Evolutionary conservation across 1,284 basidiomycete genomes (phyloP).

Genomic region (Sanguinoderma infundibulare): DNA sequence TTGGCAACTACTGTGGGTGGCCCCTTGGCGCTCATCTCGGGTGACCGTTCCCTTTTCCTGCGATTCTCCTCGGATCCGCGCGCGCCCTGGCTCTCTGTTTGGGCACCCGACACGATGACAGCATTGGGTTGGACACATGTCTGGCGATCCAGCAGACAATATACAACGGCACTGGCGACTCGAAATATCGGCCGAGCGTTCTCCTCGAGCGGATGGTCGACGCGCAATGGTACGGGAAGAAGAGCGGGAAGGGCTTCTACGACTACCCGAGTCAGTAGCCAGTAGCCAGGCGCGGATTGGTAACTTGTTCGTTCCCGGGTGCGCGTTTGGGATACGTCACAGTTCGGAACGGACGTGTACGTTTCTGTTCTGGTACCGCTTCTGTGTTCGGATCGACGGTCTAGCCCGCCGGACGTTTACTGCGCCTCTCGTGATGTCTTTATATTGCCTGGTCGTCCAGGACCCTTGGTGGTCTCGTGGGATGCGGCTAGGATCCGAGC

Average conservation of each 20-base stretch:
- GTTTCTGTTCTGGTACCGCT: neutral
- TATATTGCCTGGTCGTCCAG: slow-evolving; percentile 11
- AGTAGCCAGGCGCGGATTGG: neutral
- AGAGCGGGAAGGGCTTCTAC: slow-evolving; percentile 90
- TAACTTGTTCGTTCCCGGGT: neutral
- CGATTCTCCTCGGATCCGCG: neutral
- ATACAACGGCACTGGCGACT: slow-evolving; percentile 88
- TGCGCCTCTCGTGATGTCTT: neutral
- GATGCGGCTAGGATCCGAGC: neutral
- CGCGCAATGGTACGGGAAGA: slow-evolving; percentile 94
- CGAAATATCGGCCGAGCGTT: slow-evolving; percentile 95
- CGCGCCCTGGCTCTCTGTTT: slow-evolving; percentile 4
- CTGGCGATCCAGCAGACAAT: slow-evolving; percentile 90
- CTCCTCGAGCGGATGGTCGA: slow-evolving; percentile 95
- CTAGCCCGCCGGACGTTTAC: neutral
- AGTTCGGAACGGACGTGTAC: neutral
- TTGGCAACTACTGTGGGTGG: neutral
- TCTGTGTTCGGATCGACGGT: slow-evolving; percentile 1
- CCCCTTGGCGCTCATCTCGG: neutral
- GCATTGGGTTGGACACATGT: slow-evolving; percentile 92
- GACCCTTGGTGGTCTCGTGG: neutral
- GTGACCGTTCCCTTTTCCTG: neutral
- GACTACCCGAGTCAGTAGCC: slow-evolving; percentile 50
- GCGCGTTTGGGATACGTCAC: neutral
- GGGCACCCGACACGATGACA: slow-evolving; percentile 41